These are phyloP conservation scores for Metschnikowia koreensis DNA, from an alignment of 805 yeast species.

Conservation along the genomic window DNA sequence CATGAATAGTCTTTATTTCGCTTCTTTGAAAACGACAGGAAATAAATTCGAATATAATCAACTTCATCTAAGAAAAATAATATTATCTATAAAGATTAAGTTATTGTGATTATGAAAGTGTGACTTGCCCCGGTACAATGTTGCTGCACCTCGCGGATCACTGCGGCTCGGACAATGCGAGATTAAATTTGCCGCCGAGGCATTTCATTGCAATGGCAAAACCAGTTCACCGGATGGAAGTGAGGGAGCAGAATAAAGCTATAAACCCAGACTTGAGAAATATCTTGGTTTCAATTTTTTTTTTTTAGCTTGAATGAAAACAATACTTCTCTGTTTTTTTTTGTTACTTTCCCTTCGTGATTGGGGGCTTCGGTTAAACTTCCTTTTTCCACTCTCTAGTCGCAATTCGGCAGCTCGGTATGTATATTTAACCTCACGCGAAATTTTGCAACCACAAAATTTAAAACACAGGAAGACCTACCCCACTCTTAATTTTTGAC, in stretches of 20 bases:
- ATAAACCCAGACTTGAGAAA: too few species aligned
- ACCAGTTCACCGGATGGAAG: background rate
- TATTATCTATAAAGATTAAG: too few species aligned
- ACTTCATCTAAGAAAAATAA: too few species aligned
- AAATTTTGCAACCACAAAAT: conserved; percentile 1
- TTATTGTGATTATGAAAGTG: background rate
- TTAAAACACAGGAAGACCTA: background rate
- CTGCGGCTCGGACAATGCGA: background rate
- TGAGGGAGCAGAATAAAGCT: too few species aligned
- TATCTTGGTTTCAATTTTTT: too few species aligned
- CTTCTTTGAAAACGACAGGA: too few species aligned
- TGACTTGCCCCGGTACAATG: background rate
- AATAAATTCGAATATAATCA: too few species aligned
- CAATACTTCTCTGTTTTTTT: too few species aligned
- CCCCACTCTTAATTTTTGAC: background rate
- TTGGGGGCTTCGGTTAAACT: background rate
- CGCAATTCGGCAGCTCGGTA: background rate
- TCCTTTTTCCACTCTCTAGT: background rate
- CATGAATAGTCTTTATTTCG: too few species aligned
- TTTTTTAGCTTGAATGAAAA: too few species aligned
- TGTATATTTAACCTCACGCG: background rate
- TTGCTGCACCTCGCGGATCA: background rate
- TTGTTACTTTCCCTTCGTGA: too few species aligned
- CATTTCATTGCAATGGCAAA: background rate
- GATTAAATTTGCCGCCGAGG: background rate